Base-by-base conservation (phyloP, 2,329 filamentous ascomycete genomes). In the Aspergillus tamarii region DNA sequence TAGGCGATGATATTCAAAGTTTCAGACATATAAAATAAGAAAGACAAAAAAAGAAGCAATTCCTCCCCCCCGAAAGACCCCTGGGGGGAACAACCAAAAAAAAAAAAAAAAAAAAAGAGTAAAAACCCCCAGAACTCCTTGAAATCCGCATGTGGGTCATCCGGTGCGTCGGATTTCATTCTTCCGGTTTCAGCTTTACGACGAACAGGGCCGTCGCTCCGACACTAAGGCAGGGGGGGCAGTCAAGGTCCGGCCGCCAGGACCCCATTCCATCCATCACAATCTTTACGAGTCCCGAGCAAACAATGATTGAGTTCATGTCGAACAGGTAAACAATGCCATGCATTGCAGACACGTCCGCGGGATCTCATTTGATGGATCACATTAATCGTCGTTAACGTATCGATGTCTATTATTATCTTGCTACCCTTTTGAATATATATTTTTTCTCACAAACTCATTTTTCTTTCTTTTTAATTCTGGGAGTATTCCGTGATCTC, bases 141-240 rank as follows among this genome's bases (percentile, higher is more conserved):
- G n/a, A 41, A 55, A 55, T 32, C 23, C n/a, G 26, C 26, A 16
- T 34, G 59, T 56, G 59, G 56, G 59, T 54, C 61, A 55, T 48
- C 59, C 60, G 59, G 54, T n/a, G 9, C 12, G 7, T 60, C 50
- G 43, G 32, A 28, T 69, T 64, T 61, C 65, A 64, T 34, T 60
- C 58, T 68, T 68, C 66, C 67, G 67, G 67, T 69, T 68, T 70
- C 69, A 69, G 63, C 61, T 66, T 57, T 54, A 21, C 45, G 59
- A 58, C 64, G 55, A 65, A 60, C 58, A 64, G 10, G 64, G 19
- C 60, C 61, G 26, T 63, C 57, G 50, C 60, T 45, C 36, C 28
- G 45, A 32, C 65, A 59, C 68, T 69, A 69, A 70, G 57, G 65
- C 62, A 70, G 67, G 66, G 67, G 66, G 66, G 65, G 54, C 9